phyloP scores from a whole-genome alignment of 2,329 filamentous ascomycete species.

The Penicillium sp. region DNA sequence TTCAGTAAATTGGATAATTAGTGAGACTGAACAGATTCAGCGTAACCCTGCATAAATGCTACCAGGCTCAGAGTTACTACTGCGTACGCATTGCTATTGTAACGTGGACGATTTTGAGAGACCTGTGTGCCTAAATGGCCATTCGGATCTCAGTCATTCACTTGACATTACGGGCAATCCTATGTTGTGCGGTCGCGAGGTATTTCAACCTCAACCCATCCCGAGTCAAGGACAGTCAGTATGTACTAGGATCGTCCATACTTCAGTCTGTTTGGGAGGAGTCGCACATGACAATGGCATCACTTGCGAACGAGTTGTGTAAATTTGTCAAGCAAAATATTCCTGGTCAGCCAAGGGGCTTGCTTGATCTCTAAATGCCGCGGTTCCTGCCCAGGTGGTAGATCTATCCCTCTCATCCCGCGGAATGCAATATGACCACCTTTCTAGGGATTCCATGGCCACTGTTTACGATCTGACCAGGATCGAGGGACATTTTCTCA shows the following conservation, averaged over 20 bases:
- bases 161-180: slow-evolving; percentile 20
- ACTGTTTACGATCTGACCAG: slow-evolving; percentile 17
- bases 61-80: not conserved
- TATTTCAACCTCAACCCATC: not conserved
- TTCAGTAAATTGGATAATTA: not conserved
- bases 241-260: slow-evolving; percentile 9
- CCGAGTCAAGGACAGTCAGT: not conserved
- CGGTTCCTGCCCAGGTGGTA: slow-evolving; percentile 3
- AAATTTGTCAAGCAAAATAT: not conserved
- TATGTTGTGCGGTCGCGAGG: not conserved
- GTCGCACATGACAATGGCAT: not conserved
- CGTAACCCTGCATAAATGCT: not conserved
- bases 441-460: not conserved
- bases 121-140: too few relatives aligned
- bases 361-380: slow-evolving; percentile 17
- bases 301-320: not conserved
- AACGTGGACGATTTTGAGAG: too few relatives aligned
- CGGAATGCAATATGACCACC: slow-evolving; percentile 21
- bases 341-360: not conserved
- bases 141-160: not conserved
- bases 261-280: slow-evolving; percentile 1
- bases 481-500: not conserved
- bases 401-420: slow-evolving; percentile 11
- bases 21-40: not conserved
- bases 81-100: not conserved